Base-by-base conservation (phyloP, 2,329 filamentous ascomycete genomes). In the Stachybotrys echinatus region DNA sequence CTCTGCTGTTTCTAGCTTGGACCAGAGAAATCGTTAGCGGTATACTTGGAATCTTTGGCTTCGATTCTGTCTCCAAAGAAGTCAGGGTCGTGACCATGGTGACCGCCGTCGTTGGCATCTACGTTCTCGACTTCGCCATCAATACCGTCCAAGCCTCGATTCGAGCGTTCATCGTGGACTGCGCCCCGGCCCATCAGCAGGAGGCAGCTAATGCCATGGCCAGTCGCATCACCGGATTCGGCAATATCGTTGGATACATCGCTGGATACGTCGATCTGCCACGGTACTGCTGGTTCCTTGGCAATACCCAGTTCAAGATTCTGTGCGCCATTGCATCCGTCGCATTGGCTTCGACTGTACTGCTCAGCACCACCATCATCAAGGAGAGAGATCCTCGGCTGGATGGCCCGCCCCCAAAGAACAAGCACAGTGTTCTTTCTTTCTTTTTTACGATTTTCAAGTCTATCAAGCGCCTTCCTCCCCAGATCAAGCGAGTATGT, bases 71-170 rank as follows among this genome's bases (percentile, higher is more conserved):
- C 38, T 88, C 86, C 0, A 59, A 77, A 7, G 80, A 76, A 3
- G 85, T 88, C 43, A 85, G 82, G 61, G 77, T 76, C 4, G 73
- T 76, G 40, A 81, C 88, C 45, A 92, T 96, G 56, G 73, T 89
- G 27, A 78, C 89, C 50, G 92, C 92, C 7, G 90, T 96, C 6
- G 64, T 91, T 23, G 87, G 91, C 72, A 88, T 97, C 60, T 97
- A 95, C 68, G 76, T 94, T 46, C 79, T 97, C 47, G 92, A 97
- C 66, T 94, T 97, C 67, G 84, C 92, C 60, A 94, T 97, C 73
- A 97, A 97, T 69, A 94, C 92, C 80, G 89, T 97, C 31, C 92
- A 97, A 79, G 92, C 94, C 45, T 88, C 85, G 5, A 88, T 96
- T 61, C 82, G 92, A 56, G 90, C 92, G 21, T 95, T 95, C 65